These are phyloP conservation scores for Choanephora cucurbitarum DNA, from an alignment of 371 early-diverging fungal species.

Conservation along the genomic window DNA sequence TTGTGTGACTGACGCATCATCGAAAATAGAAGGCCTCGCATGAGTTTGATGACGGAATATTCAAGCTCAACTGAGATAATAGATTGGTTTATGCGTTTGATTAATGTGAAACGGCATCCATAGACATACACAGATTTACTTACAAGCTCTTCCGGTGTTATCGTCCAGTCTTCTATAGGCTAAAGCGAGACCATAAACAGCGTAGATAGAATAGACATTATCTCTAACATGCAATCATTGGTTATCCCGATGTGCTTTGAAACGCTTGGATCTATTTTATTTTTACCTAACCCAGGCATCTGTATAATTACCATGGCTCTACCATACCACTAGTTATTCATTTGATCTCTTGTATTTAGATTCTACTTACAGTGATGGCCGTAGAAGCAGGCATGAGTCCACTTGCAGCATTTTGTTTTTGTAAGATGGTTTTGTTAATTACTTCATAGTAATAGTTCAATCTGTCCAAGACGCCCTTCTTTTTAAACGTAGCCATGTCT, in stretches of 20 bases:
- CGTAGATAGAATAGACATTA: constrained; percentile 89
- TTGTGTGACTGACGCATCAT: constrained; percentile 90
- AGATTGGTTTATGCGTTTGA: not conserved
- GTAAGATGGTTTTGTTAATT: constrained; percentile 72
- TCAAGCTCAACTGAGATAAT: constrained; percentile 71
- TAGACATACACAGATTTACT: constrained; percentile 18
- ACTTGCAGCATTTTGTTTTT: constrained; percentile 77
- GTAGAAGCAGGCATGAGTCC: constrained; percentile 89
- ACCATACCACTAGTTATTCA: too few relatives aligned
- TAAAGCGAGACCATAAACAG: constrained; percentile 82
- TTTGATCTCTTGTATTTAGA: too few relatives aligned
- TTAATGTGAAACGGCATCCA: not conserved
- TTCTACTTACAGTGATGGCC: constrained; percentile 70
- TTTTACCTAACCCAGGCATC: constrained; percentile 90
- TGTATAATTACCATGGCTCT: constrained; percentile 79
- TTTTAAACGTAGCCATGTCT: constrained; percentile 11
- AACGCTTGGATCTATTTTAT: not conserved
- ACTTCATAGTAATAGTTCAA: constrained; percentile 79
- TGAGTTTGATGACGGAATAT: constrained; percentile 80
- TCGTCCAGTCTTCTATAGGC: constrained; percentile 88
- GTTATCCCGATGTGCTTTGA: not conserved
- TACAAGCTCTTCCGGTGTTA: constrained; percentile 81
- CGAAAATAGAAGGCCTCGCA: constrained; percentile 72
- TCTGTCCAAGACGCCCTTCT: constrained; percentile 33
- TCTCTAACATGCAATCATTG: constrained; percentile 53